These are phyloP conservation scores for Cubamyces sp. DNA, from an alignment of 768 basidiomycete genomes.

Conservation along the genomic window DNA sequence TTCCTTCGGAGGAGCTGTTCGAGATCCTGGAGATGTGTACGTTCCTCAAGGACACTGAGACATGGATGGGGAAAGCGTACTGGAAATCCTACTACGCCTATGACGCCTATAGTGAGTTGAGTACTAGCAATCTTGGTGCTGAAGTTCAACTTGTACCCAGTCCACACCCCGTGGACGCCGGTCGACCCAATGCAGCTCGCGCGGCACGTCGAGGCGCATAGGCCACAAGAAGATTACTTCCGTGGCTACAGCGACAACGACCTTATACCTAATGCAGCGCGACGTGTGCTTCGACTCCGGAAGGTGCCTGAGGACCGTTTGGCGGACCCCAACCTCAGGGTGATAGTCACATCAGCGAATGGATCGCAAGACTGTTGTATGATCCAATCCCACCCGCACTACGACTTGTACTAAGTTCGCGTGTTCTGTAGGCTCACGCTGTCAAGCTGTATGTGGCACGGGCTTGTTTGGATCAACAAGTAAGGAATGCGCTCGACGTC, in stretches of 20 bases:
- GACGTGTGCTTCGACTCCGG: not conserved
- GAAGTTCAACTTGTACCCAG: not conserved
- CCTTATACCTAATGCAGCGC: not conserved
- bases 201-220: not conserved
- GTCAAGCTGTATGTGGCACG: conserved; percentile 17
- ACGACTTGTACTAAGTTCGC: not conserved
- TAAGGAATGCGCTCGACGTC: conserved; percentile 21
- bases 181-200: not conserved
- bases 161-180: not conserved
- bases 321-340: not conserved
- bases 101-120: not conserved
- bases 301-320: not conserved
- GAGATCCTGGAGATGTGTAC: conserved; percentile 28
- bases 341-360: conserved; percentile 27
- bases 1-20: conserved; percentile 26
- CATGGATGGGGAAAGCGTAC: not conserved
- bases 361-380: conserved; percentile 32
- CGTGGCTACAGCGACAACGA: not conserved
- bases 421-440: conserved; percentile 23
- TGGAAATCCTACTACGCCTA: not conserved
- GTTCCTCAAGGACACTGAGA: conserved; percentile 28
- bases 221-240: not conserved
- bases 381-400: not conserved
- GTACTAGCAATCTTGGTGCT: no score
- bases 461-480: conserved; percentile 35